Base-by-base conservation (phyloP, 495 filamentous ascomycete species). In the Astrocystis sublimbata region DNA sequence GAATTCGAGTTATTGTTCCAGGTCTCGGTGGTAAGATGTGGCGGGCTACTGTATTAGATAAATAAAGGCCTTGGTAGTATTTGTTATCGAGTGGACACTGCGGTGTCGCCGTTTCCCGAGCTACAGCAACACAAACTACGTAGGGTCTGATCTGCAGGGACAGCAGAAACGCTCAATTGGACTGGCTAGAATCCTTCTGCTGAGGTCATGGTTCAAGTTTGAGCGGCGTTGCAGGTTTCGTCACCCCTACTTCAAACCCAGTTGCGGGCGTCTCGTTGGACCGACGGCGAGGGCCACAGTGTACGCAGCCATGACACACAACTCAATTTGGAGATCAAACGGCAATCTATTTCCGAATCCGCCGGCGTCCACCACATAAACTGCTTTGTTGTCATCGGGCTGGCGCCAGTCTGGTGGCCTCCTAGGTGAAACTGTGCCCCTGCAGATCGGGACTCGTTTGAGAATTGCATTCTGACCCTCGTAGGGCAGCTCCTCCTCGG, bases 221-320 rank as follows among this genome's bases (percentile, higher is more conserved):
- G 43, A 62, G 64, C 26, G 61, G 62, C 62, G 53, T 57, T 35
- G 52, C n/a, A 23, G 47, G 69, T 71, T 71, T 71, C 69, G 68
- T 50, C n/a, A 67, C 63, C 61, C 66, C 47, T 65, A 45, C 59
- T 17, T 59, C 68, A 68, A 68, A 67, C 82, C n/a, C 60, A 76
- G 68, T 73, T 50, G 12, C 41, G 56, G 24, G 21, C 40, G 42
- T 13, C 4, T 30, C 12, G 35, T 35, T 46, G 50, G 42, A 33
- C 26, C 58, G 21, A 6, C 19, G 12, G 42, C 28, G 38, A 47
- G 40, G 23, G 31, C 42, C 43, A n/a, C n/a, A n/a, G n/a, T n/a
- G n/a, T n/a, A n/a, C n/a, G 40, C 9, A 8, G 42, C 8, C 43
- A 43, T 35, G 56, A 35, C 31, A 19, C 56, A 40, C 42, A 30